phyloP scores from a whole-genome alignment of 148 eudicot genomes.

The Amaranthus hypochondriacus region DNA sequence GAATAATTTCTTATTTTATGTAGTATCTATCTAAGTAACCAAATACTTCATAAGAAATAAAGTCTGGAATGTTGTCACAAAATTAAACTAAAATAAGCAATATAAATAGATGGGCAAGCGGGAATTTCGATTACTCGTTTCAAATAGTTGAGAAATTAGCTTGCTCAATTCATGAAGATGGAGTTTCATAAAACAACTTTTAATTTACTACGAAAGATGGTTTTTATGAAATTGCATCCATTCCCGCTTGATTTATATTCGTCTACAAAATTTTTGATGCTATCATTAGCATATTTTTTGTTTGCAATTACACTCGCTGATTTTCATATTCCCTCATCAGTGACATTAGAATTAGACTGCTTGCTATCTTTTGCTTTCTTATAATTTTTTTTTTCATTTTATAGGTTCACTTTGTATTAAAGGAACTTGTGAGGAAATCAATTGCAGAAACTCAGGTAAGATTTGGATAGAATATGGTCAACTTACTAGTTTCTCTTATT shows the following conservation, averaged over 20 bases:
- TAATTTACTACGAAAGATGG: background rate
- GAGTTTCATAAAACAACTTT: too few species aligned
- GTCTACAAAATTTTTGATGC: background rate
- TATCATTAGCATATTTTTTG: background rate
- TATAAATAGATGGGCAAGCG: too few species aligned
- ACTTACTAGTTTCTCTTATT: background rate
- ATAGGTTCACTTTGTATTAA: slow-evolving; percentile 73
- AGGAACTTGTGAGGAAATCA: slow-evolving; percentile 77
- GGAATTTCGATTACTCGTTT: too few species aligned
- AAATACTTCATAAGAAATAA: too few species aligned
- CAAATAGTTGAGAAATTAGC: too few species aligned
- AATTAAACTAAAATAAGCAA: too few species aligned
- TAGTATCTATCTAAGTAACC: too few species aligned
- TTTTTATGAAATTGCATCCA: background rate
- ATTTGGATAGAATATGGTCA: background rate
- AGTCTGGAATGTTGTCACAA: too few species aligned
- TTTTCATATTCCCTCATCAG: background rate
- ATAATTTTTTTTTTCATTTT: background rate
- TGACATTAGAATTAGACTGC: background rate
- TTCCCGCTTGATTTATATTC: background rate
- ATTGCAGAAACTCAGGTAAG: slow-evolving; percentile 63
- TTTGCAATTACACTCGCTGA: background rate
- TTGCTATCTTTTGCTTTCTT: background rate
- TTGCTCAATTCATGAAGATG: too few species aligned
- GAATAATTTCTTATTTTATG: too few species aligned